Conservation (phyloP, 176 grass and related monocot genomes). For the Secale cereale region DNA sequence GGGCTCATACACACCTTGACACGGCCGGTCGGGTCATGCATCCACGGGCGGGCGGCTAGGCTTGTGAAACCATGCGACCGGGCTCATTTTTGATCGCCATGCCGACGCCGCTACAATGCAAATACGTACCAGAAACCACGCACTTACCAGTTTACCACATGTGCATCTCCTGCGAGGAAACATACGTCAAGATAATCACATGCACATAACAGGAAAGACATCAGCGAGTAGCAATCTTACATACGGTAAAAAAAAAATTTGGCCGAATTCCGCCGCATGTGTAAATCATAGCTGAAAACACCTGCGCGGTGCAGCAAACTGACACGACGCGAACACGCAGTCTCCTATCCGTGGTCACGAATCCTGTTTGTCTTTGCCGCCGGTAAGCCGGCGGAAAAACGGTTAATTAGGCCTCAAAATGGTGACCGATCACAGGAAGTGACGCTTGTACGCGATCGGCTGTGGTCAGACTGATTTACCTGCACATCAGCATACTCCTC, state of each 20-base stretch:
- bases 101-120: too few relatives aligned
- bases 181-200: background rate
- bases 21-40: constrained; percentile 11
- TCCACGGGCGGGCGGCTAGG: background rate
- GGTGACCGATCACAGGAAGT: background rate
- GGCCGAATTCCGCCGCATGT: too few relatives aligned
- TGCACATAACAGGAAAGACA: background rate
- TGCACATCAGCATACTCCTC: background rate
- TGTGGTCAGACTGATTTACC: background rate
- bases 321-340: too few relatives aligned
- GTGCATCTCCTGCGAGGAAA: background rate
- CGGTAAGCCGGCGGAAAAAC: constrained; percentile 31
- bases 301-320: background rate
- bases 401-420: background rate
- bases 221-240: background rate
- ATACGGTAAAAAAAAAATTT: background rate
- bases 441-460: background rate
- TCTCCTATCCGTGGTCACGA: too few relatives aligned
- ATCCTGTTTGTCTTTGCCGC: background rate
- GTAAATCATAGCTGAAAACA: background rate
- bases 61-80: constrained; percentile 6
- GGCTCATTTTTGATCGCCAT: background rate
- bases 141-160: background rate
- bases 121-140: too few relatives aligned
- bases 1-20: constrained; percentile 16